A percentile compares a stretch with the other conserved stretches of the same genome.
phyloP scores from a whole-genome alignment of 495 filamentous ascomycete species.

The Aspergillus cavernicola region DNA sequence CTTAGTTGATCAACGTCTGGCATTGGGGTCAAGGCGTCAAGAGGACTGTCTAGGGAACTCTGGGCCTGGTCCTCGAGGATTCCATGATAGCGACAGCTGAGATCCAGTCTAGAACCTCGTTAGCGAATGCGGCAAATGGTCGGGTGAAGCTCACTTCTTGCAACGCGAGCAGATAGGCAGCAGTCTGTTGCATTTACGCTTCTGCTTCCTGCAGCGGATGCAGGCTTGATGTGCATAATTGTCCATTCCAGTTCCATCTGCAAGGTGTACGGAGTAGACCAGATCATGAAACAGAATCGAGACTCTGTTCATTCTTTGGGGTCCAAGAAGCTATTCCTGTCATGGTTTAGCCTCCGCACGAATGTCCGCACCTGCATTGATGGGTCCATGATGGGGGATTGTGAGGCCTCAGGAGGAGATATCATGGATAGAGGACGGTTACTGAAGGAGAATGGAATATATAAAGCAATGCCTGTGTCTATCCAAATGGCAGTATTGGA shows the following conservation, averaged over 20 bases:
- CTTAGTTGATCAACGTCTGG: background rate
- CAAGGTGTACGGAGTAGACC: background rate
- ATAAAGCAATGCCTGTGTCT: no score
- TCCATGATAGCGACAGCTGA: background rate
- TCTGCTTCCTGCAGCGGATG: conserved; percentile 5
- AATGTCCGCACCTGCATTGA: background rate
- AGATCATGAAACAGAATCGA: background rate
- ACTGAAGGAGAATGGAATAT: no score
- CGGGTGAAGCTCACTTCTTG: background rate
- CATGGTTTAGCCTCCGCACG: background rate
- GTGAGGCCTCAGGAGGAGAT: no score
- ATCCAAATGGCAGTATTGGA: no score
- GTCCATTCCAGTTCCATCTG: background rate
- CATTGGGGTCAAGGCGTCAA: no score
- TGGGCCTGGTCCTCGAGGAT: background rate
- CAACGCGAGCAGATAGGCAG: conserved; percentile 1
- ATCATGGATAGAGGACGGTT: no score
- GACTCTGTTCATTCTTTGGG: no score
- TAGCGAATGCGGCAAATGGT: no score
- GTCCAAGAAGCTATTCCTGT: background rate
- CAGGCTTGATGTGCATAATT: background rate
- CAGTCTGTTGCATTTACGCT: conserved; percentile 3
- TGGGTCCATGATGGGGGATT: background rate
- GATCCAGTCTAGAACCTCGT: background rate
- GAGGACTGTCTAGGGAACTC: no score